Base-by-base conservation (phyloP, 257 asterid genomes). In the Marsdenia floribunda region DNA sequence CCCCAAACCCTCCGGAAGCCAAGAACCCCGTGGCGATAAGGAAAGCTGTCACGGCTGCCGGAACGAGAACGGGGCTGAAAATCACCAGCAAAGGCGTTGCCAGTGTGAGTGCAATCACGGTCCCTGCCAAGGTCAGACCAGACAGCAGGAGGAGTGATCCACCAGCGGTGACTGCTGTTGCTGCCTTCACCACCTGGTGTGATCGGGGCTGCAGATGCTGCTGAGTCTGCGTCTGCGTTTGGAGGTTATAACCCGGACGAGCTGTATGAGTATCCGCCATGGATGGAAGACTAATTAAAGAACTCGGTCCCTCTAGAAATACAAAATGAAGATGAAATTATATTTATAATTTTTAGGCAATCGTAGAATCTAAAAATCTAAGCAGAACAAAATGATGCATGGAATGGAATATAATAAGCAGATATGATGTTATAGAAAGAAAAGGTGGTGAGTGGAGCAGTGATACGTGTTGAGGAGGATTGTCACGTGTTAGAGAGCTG, bases 51-150 rank as follows among this genome's bases (percentile, higher is more conserved):
- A 86, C 50, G 29, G 75, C 79, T 3, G 97, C 96, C 11, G 97
- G 96, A 3, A 90, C 91, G 1, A 92, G 87, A 3, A 92, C 93
- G 16, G 97, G 96, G 84, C 96, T 92, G 76, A 92, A 92, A 69
- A 92, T 87, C 35, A 90, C 96, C 42, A 92, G 85, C 76, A 90
- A 80, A 0, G 97, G 97, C 0, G 96, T 92, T 3, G 93, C 96
- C 18, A 87, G 52, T 3, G 93, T 81, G 38, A 92, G 96, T 0
- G 85, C 92, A 0, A 92, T 73, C 10, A 92, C 93, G 0, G 97
- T 92, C 46, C 76, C 90, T 7, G 89, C 90, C 3, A 92, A 63
- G 0, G 88, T 90, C 44, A 92, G 67, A 9, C 96, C 88, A 18
- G 96, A 86, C 16, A 92, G 90, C 8, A 88, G 76, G 8, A 92